phyloP scores from a whole-genome alignment of 2,329 filamentous ascomycete genomes.

The Pestalotiopsis sp. region DNA sequence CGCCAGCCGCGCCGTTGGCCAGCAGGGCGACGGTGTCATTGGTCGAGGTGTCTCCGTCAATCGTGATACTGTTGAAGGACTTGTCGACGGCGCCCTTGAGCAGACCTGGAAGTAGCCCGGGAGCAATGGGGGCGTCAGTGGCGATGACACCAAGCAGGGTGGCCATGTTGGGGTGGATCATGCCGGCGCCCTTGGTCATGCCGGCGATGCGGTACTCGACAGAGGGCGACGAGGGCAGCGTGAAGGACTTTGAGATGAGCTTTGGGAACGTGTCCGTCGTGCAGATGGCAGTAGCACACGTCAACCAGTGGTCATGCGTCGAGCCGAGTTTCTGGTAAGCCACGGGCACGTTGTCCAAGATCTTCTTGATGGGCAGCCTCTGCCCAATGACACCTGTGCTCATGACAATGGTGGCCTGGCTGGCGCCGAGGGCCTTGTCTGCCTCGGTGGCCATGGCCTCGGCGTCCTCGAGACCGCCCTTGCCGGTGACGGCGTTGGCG shows the following conservation, averaged over 20 bases:
- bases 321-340: constrained; percentile 72
- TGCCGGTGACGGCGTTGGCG: constrained; percentile 95
- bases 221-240: constrained; percentile 76
- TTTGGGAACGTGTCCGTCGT: constrained; percentile 99
- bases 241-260: constrained; percentile 82
- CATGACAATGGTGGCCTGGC: constrained; percentile 83
- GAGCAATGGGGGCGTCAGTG: constrained; percentile 82
- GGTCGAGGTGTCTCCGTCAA: constrained; percentile 96
- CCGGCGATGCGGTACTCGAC: constrained; percentile 84
- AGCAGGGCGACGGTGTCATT: constrained; percentile 95
- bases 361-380: constrained; percentile 88
- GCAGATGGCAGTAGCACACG: constrained; percentile 87
- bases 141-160: constrained; percentile 90
- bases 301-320: constrained; percentile 84
- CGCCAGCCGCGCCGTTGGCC: constrained; percentile 92
- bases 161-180: constrained; percentile 99
- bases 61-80: constrained; percentile 95
- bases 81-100: constrained; percentile 76
- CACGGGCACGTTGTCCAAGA: constrained; percentile 77
- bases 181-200: constrained; percentile 97
- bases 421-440: constrained; percentile 61
- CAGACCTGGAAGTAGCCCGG: constrained; percentile 67
- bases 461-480: constrained; percentile 87
- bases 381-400: constrained; percentile 98
- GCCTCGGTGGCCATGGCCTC: constrained; percentile 79